Percentiles rank a stretch among this genome's conserved stretches.
phyloP scores from a whole-genome alignment of 208 protist genomes.

The Trypanosoma caninum region DNA sequence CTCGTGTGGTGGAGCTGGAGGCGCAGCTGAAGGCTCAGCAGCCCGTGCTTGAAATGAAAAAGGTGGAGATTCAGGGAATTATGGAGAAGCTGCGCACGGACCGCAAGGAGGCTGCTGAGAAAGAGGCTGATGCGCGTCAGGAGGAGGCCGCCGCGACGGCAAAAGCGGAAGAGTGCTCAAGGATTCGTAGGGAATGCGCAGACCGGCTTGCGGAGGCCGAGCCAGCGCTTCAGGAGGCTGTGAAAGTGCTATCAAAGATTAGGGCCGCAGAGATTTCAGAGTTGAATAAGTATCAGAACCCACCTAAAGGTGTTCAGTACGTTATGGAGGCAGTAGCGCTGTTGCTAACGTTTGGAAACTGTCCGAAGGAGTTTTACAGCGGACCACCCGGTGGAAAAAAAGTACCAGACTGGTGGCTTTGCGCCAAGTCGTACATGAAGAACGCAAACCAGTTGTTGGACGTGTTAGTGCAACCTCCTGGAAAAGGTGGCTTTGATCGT shows the following conservation, averaged over 20 bases:
- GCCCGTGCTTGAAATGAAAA: constrained; percentile 93
- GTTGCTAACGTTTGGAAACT: constrained; percentile 93
- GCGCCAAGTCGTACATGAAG: constrained; percentile 93
- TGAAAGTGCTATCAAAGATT: constrained; percentile 93
- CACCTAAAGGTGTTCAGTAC: constrained; percentile 95
- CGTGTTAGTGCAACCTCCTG: constrained; percentile 80
- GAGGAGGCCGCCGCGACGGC: constrained; percentile 92
- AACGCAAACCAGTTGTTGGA: constrained; percentile 90
- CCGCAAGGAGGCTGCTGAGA: constrained; percentile 88
- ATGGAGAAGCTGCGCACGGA: constrained; percentile 93
- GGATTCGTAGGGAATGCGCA: constrained; percentile 89
- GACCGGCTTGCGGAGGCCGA: constrained; percentile 95
- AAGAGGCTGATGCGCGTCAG: constrained; percentile 71
- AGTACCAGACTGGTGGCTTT: constrained; percentile 95
- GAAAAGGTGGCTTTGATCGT: constrained; percentile 88
- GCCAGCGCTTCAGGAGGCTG: constrained; percentile 93
- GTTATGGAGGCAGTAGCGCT: constrained; percentile 98
- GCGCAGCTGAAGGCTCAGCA: constrained; percentile 93
- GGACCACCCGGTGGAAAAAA: constrained; percentile 91
- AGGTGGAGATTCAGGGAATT: constrained; percentile 89
- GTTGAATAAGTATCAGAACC: constrained; percentile 95
- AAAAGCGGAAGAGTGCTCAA: constrained; percentile 94
- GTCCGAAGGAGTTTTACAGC: constrained; percentile 92
- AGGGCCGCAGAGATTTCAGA: constrained; percentile 96
- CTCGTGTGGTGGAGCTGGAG: constrained; percentile 93